Evolutionary conservation across 257 asterid genomes (phyloP), one percentile per base, ranked within the genome.

Genomic region (Solanum paucissectum): DNA sequence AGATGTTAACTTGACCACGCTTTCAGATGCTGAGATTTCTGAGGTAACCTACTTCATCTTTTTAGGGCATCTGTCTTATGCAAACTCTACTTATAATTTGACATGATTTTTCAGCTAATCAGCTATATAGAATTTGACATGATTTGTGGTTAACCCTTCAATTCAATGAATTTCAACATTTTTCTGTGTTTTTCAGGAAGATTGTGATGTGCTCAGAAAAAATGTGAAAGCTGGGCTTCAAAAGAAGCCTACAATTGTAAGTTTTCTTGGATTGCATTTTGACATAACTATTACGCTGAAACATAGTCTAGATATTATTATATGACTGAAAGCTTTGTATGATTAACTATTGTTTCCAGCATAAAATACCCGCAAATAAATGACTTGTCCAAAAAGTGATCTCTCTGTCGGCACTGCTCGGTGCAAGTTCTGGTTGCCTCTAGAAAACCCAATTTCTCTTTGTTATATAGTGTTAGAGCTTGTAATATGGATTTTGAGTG

Each of bases 201-300:
- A 96, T 89, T 94, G 96, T 85, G 91, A 89, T 46, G 94, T 89
- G 36, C 88, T 96, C 90, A 90, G 85, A 87, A 85, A 86, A 33
- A 95, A 88, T 88, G 89, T 94, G 88, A 85, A 87, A 84, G 91
- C 93, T 73, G 98, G 98, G 87, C 89, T 89, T 87, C 84, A 94
- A 33, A 89, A 90, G 89, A 93, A 96, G 92, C 98, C 94, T 85
- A 93, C 93, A 83, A 91, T 96, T 89, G 98, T 96, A 85, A 93
- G 98, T 89, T 66, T 71, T 55, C 32, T 37, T 86, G 38, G 37
- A 83, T 44, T 64, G 77, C 33, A 74, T 38, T 88, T 38, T 58
- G 87, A 64, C 76, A 16, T 77, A 40, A 29, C 25, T 25, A 87
- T 55, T 27, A 71, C 16, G 38, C n/a, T 66, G 73, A 40, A 18